Conservation (phyloP, 768 basidiomycete species). For the Cystobasidium onofrii region DNA sequence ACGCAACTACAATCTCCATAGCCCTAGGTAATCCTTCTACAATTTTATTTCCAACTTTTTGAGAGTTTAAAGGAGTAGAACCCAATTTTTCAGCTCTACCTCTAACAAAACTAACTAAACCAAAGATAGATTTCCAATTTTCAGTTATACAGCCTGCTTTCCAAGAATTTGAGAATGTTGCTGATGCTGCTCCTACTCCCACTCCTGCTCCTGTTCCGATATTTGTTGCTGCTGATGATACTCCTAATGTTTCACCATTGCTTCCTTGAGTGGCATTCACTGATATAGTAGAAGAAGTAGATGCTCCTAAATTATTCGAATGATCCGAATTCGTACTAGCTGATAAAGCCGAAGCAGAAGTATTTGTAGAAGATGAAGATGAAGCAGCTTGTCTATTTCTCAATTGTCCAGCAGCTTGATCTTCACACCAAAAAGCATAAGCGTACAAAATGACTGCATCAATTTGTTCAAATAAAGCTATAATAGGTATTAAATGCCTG, state of each 20-base stretch:
- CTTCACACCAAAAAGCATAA: slow-evolving; percentile 69
- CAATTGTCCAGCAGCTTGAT: slow-evolving; percentile 44
- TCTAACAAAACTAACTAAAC: slow-evolving; percentile 39
- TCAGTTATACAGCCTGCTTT: slow-evolving; percentile 27
- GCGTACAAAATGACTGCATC: slow-evolving; percentile 77
- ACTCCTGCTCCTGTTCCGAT: no score
- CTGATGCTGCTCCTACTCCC: no score
- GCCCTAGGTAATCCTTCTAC: slow-evolving; percentile 3
- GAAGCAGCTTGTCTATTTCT: slow-evolving; percentile 1
- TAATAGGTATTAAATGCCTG: slow-evolving; percentile 59
- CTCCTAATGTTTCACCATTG: not conserved
- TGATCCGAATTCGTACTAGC: not conserved
- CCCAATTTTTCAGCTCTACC: slow-evolving; percentile 34
- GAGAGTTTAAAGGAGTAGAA: not conserved
- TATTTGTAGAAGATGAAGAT: not conserved
- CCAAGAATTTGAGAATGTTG: not conserved
- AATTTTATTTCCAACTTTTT: not conserved
- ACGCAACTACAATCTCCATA: slow-evolving; percentile 17
- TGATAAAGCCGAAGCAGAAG: not conserved
- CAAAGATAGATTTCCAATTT: slow-evolving; percentile 41
- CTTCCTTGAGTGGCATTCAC: not conserved
- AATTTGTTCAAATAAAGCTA: slow-evolving; percentile 68
- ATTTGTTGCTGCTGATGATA: not conserved
- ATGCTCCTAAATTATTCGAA: not conserved
- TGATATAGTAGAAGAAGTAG: slow-evolving; percentile 48